Conservation (phyloP, 2,329 filamentous ascomycete species). For the Monilinia fructicola region DNA sequence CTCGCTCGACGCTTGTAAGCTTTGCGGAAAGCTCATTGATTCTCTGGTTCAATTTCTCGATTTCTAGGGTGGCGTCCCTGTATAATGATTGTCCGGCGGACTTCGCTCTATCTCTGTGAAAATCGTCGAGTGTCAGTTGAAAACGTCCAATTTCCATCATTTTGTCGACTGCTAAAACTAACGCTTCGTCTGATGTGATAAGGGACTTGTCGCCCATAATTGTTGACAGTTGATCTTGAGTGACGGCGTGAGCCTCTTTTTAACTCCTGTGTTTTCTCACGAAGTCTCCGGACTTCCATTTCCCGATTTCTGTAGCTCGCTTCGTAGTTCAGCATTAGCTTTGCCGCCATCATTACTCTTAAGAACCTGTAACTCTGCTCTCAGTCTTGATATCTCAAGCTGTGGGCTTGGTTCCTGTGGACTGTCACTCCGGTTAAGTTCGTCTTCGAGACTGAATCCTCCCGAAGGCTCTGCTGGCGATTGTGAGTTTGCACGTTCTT, state of each 20-base stretch:
- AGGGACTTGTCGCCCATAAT: constrained; percentile 47
- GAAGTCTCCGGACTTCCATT: constrained; percentile 51
- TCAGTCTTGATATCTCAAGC: constrained; percentile 56
- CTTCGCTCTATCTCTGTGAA: constrained; percentile 54
- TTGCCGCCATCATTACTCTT: constrained; percentile 55
- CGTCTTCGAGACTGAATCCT: constrained; percentile 56
- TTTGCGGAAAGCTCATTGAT: constrained; percentile 48
- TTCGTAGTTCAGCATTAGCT: constrained; percentile 54
- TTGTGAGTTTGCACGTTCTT: constrained; percentile 17
- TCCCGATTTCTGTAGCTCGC: constrained; percentile 57
- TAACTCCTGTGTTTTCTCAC: constrained; percentile 55
- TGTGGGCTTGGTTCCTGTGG: constrained; percentile 47
- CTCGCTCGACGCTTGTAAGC: constrained; percentile 55
- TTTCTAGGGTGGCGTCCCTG: constrained; percentile 48
- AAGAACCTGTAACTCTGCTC: constrained; percentile 60
- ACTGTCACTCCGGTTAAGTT: constrained; percentile 48
- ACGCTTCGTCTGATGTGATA: constrained; percentile 53
- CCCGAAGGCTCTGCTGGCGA: constrained; percentile 30
- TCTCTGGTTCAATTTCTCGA: constrained; percentile 48
- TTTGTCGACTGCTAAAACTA: constrained; percentile 46
- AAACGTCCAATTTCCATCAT: constrained; percentile 39
- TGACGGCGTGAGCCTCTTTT: constrained; percentile 59
- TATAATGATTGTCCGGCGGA: constrained; percentile 52
- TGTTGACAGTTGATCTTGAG: constrained; percentile 57
- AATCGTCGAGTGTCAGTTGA: constrained; percentile 48